Evolutionary conservation across 352 stramenopile species (phyloP).

Genomic region (Pelagophyceae sp.): DNA sequence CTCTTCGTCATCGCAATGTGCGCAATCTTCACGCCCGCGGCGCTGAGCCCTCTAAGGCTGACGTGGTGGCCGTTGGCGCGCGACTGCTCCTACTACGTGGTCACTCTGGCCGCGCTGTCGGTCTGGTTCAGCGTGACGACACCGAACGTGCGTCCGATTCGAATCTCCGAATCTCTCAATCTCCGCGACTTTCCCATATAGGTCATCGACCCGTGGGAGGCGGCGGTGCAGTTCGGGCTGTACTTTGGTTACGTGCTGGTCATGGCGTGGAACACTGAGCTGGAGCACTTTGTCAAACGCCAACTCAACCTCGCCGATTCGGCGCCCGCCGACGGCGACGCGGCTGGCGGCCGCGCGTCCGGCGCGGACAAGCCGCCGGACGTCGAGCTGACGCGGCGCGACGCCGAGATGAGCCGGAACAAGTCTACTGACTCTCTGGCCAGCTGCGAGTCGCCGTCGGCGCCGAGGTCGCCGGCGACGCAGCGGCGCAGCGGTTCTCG

Average conservation of each 20-base stretch:
- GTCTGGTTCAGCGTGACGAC: not conserved
- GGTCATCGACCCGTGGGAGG: conserved; percentile 48
- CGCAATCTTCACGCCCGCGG: conserved; percentile 32
- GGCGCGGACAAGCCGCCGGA: conserved; percentile 26
- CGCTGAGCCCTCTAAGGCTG: conserved; percentile 27
- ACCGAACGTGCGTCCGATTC: too few relatives aligned
- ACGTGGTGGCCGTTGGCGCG: conserved; percentile 39
- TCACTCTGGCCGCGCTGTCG: conserved; percentile 28
- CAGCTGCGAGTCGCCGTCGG: too few relatives aligned
- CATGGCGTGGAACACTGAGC: conserved; percentile 54
- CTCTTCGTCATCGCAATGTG: conserved; percentile 52
- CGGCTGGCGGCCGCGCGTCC: conserved; percentile 18
- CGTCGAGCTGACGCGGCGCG: not conserved
- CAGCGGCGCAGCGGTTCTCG: not conserved
- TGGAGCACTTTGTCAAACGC: conserved; percentile 44
- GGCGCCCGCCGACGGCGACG: not conserved
- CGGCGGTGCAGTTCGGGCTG: conserved; percentile 48
- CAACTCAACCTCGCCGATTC: not conserved
- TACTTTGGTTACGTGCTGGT: conserved; percentile 57
- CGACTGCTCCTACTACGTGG: conserved; percentile 35
- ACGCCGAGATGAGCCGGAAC: too few relatives aligned
- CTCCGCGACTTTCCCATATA: not conserved
- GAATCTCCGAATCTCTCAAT: not conserved
- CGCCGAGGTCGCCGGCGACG: not conserved
- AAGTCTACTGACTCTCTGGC: too few relatives aligned